These are phyloP conservation scores for Xylaria sp. DNA, from an alignment of 2,329 filamentous ascomycete species.

Conservation along the genomic window DNA sequence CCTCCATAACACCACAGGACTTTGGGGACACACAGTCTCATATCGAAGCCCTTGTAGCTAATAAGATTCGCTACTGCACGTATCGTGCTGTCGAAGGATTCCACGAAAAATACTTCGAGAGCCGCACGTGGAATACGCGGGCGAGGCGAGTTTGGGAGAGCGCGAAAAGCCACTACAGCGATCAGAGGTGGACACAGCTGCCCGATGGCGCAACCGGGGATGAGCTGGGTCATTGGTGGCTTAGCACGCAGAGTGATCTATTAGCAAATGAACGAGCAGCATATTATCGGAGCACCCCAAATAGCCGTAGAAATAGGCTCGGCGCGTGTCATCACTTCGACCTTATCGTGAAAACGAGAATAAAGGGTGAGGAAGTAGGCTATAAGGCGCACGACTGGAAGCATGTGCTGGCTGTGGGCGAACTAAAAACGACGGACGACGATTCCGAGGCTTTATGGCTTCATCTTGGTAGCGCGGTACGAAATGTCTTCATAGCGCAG, in stretches of 20 bases:
- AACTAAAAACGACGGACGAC: not conserved
- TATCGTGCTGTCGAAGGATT: conserved; percentile 9
- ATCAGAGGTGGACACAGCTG: not conserved
- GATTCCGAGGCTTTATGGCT: not conserved
- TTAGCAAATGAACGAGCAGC: conserved; percentile 1
- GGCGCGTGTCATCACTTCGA: not conserved
- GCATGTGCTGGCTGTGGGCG: not conserved
- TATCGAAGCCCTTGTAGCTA: not conserved
- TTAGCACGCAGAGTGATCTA: not conserved
- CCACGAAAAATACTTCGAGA: conserved; percentile 12
- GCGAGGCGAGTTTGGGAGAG: conserved; percentile 8
- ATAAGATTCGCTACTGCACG: conserved; percentile 11
- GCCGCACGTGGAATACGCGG: not conserved
- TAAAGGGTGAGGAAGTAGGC: not conserved
- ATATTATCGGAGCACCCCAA: not conserved
- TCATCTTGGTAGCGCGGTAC: conserved; percentile 1
- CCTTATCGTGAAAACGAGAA: not conserved
- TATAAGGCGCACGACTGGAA: conserved; percentile 1
- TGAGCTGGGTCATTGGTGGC: not conserved
- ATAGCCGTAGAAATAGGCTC: not conserved
- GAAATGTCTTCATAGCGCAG: conserved; percentile 1
- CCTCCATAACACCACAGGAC: not conserved
- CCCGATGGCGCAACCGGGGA: not conserved
- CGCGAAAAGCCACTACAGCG: not conserved
- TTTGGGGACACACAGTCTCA: not conserved